phyloP scores from a whole-genome alignment of 306 rosid genomes.

The Oxytropis ochrocephala region DNA sequence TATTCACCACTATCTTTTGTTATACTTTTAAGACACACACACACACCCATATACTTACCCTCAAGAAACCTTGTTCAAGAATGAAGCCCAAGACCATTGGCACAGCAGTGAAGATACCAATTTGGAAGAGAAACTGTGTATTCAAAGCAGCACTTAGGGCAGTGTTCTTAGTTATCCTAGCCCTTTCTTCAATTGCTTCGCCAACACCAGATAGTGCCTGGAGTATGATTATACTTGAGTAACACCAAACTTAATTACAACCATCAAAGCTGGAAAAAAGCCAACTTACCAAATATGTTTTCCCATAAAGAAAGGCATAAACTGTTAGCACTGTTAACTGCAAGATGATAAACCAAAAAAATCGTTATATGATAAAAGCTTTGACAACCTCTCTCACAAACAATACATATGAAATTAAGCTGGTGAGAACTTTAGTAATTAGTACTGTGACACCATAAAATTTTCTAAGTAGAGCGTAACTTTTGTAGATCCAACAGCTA shows the following conservation, averaged over 20 bases:
- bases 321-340: constrained; percentile 94
- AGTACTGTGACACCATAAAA: no score
- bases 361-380: constrained; percentile 17
- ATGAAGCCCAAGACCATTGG: constrained; percentile 83
- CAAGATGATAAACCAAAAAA: constrained; percentile 25
- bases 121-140: constrained; percentile 83
- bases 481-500: background rate
- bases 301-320: constrained; percentile 80
- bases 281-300: constrained; percentile 67
- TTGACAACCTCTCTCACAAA: background rate
- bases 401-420: background rate
- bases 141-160: constrained; percentile 72
- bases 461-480: background rate
- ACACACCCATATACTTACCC: constrained; percentile 36
- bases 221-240: background rate
- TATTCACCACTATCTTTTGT: background rate
- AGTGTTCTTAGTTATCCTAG: constrained; percentile 44
- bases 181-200: constrained; percentile 50
- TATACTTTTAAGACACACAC: background rate
- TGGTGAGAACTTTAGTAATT: no score
- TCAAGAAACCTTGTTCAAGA: constrained; percentile 83
- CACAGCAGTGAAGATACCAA: constrained; percentile 85
- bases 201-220: constrained; percentile 97
- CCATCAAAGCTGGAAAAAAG: background rate
- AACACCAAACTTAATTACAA: background rate